These are phyloP conservation scores for Coemansia asiatica DNA, from an alignment of 192 early-diverging fungal species.

Conservation along the genomic window DNA sequence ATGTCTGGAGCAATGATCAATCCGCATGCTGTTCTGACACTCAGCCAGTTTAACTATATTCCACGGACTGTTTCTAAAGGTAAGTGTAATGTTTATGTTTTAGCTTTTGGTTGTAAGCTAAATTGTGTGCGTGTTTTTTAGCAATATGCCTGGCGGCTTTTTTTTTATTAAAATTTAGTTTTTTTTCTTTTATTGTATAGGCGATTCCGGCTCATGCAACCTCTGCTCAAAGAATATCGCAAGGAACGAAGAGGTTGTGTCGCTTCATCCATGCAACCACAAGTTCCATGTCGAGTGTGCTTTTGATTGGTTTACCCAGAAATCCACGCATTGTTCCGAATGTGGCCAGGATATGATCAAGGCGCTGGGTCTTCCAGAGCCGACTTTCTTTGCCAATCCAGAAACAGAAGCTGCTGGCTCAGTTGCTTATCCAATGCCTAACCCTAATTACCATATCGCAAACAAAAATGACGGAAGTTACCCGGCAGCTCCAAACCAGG, in stretches of 20 bases:
- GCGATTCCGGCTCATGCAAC: conserved; percentile 30
- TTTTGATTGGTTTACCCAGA: conserved; percentile 35
- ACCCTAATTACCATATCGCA: neutral
- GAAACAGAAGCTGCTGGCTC: neutral
- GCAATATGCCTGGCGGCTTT: no score
- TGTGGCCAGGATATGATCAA: conserved; percentile 39
- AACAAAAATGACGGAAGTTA: neutral
- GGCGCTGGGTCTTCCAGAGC: conserved; percentile 18
- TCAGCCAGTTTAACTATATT: conserved; percentile 41
- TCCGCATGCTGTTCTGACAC: conserved; percentile 22
- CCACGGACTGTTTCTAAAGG: conserved; percentile 22
- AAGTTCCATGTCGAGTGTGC: conserved; percentile 41
- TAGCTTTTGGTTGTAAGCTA: no score
- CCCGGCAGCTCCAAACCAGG: neutral
- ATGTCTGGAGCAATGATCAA: conserved; percentile 4
- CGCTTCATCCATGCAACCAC: conserved; percentile 37
- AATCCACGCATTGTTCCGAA: conserved; percentile 40
- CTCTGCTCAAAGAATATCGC: conserved; percentile 30
- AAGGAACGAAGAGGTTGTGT: conserved; percentile 23
- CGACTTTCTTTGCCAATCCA: neutral
- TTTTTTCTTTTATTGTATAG: neutral
- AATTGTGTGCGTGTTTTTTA: no score
- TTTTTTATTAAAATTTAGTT: neutral
- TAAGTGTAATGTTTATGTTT: no score
- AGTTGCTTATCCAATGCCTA: neutral